Evolutionary conservation across 495 filamentous ascomycete genomes (phyloP).

Genomic region (Podospora bellae-mahoneyi): DNA sequence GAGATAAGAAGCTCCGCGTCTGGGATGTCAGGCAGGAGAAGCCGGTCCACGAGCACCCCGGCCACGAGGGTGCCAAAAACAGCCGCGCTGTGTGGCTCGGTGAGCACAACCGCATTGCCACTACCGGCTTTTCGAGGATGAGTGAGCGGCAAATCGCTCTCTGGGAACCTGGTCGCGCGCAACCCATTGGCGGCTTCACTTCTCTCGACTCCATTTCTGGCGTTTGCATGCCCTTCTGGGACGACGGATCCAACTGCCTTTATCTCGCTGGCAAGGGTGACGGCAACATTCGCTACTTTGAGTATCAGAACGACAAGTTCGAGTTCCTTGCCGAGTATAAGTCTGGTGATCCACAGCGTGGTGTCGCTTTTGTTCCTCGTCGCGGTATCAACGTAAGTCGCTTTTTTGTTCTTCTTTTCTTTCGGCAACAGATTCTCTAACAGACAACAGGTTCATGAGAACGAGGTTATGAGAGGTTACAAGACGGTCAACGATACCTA

Average conservation of each 20-base stretch:
- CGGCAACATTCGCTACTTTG: conserved; percentile 97
- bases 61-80: conserved; percentile 93
- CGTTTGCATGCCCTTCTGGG: conserved; percentile 99
- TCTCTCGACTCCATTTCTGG: conserved; percentile 91
- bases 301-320: conserved; percentile 96
- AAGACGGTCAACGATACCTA: conserved; percentile 94
- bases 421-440: conserved; percentile 23
- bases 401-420: conserved; percentile 26
- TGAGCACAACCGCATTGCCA: conserved; percentile 89
- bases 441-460: conserved; percentile 69
- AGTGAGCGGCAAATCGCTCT: conserved; percentile 93
- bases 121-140: conserved; percentile 96
- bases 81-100: conserved; percentile 95
- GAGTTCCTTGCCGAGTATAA: conserved; percentile 95
- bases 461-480: conserved; percentile 91
- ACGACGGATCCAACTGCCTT: conserved; percentile 87
- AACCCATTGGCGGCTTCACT: conserved; percentile 85
- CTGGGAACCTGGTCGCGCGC: conserved; percentile 85
- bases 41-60: conserved; percentile 76
- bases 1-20: conserved; percentile 95
- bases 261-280: conserved; percentile 97
- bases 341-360: conserved; percentile 88
- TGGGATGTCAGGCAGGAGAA: conserved; percentile 96
- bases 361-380: conserved; percentile 91
- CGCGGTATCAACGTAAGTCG: conserved; percentile 74